Evolutionary conservation across 2,329 filamentous ascomycete species (phyloP).

Genomic region (Nigrospora oryzae): DNA sequence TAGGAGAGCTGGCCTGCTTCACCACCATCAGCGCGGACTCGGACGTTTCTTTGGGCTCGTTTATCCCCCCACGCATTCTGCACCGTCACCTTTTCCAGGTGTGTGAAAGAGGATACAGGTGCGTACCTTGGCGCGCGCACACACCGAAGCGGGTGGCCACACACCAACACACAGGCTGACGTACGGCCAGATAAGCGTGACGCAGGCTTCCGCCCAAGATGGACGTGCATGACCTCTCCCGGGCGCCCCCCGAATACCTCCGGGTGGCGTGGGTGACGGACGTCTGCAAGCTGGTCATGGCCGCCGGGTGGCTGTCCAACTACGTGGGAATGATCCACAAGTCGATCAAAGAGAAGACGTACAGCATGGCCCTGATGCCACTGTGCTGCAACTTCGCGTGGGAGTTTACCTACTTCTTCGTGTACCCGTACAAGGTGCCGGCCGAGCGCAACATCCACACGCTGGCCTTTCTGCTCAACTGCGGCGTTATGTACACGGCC

Average conservation of each 20-base stretch:
- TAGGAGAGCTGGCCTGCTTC: too few relatives aligned
- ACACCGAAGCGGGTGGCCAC: too few relatives aligned
- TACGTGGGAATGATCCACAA: slow-evolving; percentile 1
- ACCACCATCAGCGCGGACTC: too few relatives aligned
- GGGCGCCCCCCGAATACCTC: not conserved
- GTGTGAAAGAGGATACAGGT: too few relatives aligned
- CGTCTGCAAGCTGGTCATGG: not conserved
- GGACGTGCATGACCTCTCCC: not conserved
- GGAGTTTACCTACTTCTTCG: not conserved
- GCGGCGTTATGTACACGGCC: slow-evolving; percentile 1
- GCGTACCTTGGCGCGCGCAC: too few relatives aligned
- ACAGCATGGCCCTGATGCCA: slow-evolving; percentile 1
- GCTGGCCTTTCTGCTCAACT: not conserved
- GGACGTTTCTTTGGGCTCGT: too few relatives aligned
- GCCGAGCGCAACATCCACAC: not conserved
- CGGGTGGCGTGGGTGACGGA: not conserved
- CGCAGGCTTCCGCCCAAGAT: not conserved
- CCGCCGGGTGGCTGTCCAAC: not conserved
- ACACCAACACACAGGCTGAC: too few relatives aligned
- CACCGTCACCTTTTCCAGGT: too few relatives aligned
- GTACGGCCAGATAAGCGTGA: too few relatives aligned
- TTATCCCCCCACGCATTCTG: too few relatives aligned
- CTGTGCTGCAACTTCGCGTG: slow-evolving; percentile 1
- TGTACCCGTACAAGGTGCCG: not conserved
- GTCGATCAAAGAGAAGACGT: not conserved